Evolutionary conservation across 805 yeast genomes (phyloP).

Genomic region (Yamadazyma olivae): DNA sequence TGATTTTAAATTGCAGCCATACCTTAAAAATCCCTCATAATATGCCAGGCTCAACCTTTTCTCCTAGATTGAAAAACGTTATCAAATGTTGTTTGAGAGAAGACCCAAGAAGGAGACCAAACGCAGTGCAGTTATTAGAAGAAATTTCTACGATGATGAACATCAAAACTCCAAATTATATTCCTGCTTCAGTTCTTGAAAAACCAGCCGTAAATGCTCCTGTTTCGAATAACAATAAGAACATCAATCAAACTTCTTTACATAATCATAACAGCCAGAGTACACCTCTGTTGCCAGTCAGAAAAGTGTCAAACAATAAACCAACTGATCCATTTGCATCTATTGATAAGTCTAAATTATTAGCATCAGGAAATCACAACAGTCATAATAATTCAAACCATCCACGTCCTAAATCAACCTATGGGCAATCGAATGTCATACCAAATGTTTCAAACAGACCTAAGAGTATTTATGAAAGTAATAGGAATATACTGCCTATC

Average conservation of each 20-base stretch:
- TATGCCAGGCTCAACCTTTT: slow-evolving; percentile 44
- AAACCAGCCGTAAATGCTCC: slow-evolving; percentile 3
- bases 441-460: slow-evolving; percentile 1
- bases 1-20: slow-evolving; percentile 56
- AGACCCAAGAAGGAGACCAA: slow-evolving; percentile 72
- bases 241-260: background rate
- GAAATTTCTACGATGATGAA: slow-evolving; percentile 65
- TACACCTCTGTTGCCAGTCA: slow-evolving; percentile 5
- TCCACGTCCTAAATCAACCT: slow-evolving; percentile 4
- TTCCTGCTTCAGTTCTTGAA: slow-evolving; percentile 35
- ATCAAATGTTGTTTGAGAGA: slow-evolving; percentile 59
- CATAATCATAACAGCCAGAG: slow-evolving; percentile 5
- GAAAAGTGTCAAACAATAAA: slow-evolving; percentile 7
- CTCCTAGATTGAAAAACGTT: slow-evolving; percentile 59
- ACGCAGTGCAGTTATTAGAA: slow-evolving; percentile 65
- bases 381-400: slow-evolving; percentile 7
- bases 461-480: slow-evolving; percentile 5
- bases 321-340: slow-evolving; percentile 40
- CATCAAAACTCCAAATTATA: slow-evolving; percentile 37
- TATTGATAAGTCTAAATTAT: slow-evolving; percentile 37
- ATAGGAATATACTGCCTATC: no score
- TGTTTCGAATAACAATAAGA: slow-evolving; percentile 8
- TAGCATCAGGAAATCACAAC: slow-evolving; percentile 12
- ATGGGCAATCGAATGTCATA: background rate
- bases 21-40: slow-evolving; percentile 48